Evolutionary conservation across 2,329 filamentous ascomycete genomes (phyloP), one percentile per base, ranked within the genome.

Genomic region (Monilinia laxa): DNA sequence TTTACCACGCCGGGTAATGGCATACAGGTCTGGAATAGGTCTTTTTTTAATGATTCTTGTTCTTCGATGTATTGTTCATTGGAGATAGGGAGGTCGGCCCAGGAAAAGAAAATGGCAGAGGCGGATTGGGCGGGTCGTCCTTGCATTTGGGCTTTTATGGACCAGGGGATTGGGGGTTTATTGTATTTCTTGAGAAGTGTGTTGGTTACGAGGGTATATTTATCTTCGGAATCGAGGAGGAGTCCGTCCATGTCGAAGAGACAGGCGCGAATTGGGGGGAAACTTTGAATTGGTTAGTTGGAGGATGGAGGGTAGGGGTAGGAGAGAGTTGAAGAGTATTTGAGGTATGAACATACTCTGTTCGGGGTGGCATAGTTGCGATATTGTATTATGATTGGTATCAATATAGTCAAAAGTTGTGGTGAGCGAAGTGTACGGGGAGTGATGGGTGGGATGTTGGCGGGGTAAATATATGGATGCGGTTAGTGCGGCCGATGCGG

Each of bases 191-290:
- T 82, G 51, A 99, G 88, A 49, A 98, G 85, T 31, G 87, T 82
- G 80, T 99, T 97, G 69, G 93, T 90, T 79, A 91, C 90, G 35
- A 85, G 77, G 0, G 92, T 95, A 82, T 98, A 98, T 66, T 97
- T 73, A 76, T 98, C 95, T 81, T 98, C 95, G 45, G 91, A 93
- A 79, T 98, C 89, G 76, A 99, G 90, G 25, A 99, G 86, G 47
- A 99, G 89, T 68, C 95, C 95, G 79, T 99, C 95, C 93, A 98
- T 97, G 82, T 99, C 95, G 78, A 99, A 98, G 71, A 99, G 88
- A 79, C 93, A 97, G 72, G 94, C 95, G 73, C 93, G 86, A 68
- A 98, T 84, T 57, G 90, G 87, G 25, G 91, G 90, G 78, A 93
- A 88, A 76, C 90, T 91, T 47, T 74, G n/a, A 51, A 16, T 38